These are phyloP conservation scores for Phytopythium boreale DNA, from an alignment of 352 stramenopile genomes.

Conservation along the genomic window DNA sequence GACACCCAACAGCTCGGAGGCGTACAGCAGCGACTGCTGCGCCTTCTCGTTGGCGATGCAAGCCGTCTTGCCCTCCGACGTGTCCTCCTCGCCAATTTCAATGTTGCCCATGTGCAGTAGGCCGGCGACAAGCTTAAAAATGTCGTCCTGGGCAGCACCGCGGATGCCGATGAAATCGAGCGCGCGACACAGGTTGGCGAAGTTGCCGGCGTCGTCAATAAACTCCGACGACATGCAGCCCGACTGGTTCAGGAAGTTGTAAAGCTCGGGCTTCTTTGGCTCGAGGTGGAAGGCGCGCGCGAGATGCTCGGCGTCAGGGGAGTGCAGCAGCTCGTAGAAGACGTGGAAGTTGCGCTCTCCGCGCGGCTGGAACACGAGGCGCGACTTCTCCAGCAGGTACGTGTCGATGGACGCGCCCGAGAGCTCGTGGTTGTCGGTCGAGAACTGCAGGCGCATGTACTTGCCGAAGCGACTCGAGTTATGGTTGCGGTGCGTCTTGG, in stretches of 20 bases:
- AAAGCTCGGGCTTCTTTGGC: constrained; percentile 54
- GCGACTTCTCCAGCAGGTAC: constrained; percentile 82
- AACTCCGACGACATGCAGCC: constrained; percentile 66
- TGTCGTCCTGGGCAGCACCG: constrained; percentile 58
- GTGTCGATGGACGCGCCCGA: constrained; percentile 77
- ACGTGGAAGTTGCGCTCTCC: constrained; percentile 87
- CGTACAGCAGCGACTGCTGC: constrained; percentile 40
- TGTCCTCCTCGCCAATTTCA: constrained; percentile 65
- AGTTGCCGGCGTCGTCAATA: constrained; percentile 72
- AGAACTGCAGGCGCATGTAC: constrained; percentile 88
- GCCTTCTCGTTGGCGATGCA: constrained; percentile 49
- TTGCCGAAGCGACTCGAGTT: constrained; percentile 92
- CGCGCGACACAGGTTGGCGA: constrained; percentile 53
- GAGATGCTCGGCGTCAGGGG: constrained; percentile 50
- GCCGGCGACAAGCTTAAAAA: constrained; percentile 70
- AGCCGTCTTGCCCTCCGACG: constrained; percentile 66
- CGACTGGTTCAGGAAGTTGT: constrained; percentile 76
- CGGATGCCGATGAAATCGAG: constrained; percentile 75
- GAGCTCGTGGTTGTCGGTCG: constrained; percentile 65
- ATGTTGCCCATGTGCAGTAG: constrained; percentile 83
- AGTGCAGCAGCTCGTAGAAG: constrained; percentile 81
- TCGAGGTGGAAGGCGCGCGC: constrained; percentile 48
- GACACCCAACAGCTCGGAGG: constrained; percentile 66
- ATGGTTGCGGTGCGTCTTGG: constrained; percentile 88
- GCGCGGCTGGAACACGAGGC: constrained; percentile 70